These are phyloP conservation scores for Sugiyamaella boreocaroliniensis DNA, from an alignment of 805 yeast genomes.

Conservation along the genomic window DNA sequence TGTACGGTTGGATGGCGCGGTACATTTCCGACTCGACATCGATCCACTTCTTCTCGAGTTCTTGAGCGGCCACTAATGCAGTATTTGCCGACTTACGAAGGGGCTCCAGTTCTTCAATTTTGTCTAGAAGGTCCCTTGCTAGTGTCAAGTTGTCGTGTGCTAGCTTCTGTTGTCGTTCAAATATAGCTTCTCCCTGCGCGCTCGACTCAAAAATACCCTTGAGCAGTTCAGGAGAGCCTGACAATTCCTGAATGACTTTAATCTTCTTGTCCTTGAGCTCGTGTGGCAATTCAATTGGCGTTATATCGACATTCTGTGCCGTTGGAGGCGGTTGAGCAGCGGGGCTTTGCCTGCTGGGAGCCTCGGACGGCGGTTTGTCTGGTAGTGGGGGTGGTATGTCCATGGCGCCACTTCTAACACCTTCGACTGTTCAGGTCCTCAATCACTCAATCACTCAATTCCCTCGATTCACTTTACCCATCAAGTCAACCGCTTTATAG, in stretches of 20 bases:
- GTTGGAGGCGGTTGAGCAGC: background rate
- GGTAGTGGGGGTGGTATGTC: slow-evolving; percentile 3
- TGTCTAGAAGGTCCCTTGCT: slow-evolving; percentile 25
- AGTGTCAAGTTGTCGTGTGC: slow-evolving; percentile 24
- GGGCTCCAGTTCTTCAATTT: slow-evolving; percentile 25
- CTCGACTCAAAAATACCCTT: slow-evolving; percentile 28
- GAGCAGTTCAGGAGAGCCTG: slow-evolving; percentile 19
- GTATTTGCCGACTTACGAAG: slow-evolving; percentile 3
- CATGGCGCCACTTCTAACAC: background rate
- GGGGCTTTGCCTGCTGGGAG: slow-evolving; percentile 3
- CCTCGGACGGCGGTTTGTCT: background rate
- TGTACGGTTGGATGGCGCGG: slow-evolving; percentile 32
- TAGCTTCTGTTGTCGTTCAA: slow-evolving; percentile 21
- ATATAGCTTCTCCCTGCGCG: slow-evolving; percentile 21
- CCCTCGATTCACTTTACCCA: background rate
- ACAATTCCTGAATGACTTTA: slow-evolving; percentile 21
- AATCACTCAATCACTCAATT: background rate
- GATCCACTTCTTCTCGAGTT: slow-evolving; percentile 32
- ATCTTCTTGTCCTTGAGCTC: slow-evolving; percentile 18
- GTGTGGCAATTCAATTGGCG: background rate
- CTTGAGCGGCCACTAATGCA: slow-evolving; percentile 19
- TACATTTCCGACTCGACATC: slow-evolving; percentile 33
- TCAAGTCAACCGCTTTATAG: background rate
- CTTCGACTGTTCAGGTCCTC: background rate
- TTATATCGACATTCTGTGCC: background rate